Conservation (phyloP, 78 protist species). For the Dictyostelium purpureum region DNA sequence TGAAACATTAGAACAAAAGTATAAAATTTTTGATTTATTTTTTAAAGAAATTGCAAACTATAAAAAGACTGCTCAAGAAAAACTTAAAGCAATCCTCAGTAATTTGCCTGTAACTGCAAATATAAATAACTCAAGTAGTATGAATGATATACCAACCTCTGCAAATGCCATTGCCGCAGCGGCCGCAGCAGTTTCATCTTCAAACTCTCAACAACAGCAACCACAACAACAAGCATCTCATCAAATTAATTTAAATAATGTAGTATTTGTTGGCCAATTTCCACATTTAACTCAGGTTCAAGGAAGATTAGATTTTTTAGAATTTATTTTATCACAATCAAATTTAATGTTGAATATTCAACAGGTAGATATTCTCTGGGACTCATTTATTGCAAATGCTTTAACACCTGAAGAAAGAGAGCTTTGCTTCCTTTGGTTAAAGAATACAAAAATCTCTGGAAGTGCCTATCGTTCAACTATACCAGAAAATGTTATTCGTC, state of each 20-base stretch:
- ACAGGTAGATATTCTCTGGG: conserved; percentile 71
- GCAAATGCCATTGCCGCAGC: too few relatives aligned
- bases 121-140: too few relatives aligned
- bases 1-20: conserved; percentile 33
- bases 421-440: conserved; percentile 42
- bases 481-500: conserved; percentile 36
- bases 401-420: conserved; percentile 70
- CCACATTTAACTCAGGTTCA: conserved; percentile 57
- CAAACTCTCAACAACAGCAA: background rate
- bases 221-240: background rate
- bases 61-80: background rate
- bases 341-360: conserved; percentile 59
- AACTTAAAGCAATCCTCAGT: background rate
- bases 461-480: conserved; percentile 6
- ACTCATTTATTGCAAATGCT: conserved; percentile 30
- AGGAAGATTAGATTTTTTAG: conserved; percentile 54
- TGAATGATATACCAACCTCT: too few relatives aligned
- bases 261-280: conserved; percentile 31
- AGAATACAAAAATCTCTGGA: conserved; percentile 45
- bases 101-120: too few relatives aligned
- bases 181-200: too few relatives aligned
- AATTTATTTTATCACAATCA: conserved; percentile 52
- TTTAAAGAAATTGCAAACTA: conserved; percentile 43
- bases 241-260: conserved; percentile 2
- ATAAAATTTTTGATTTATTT: conserved; percentile 43